phyloP scores from a whole-genome alignment of 805 yeast species.

The Yarrowia sp. region DNA sequence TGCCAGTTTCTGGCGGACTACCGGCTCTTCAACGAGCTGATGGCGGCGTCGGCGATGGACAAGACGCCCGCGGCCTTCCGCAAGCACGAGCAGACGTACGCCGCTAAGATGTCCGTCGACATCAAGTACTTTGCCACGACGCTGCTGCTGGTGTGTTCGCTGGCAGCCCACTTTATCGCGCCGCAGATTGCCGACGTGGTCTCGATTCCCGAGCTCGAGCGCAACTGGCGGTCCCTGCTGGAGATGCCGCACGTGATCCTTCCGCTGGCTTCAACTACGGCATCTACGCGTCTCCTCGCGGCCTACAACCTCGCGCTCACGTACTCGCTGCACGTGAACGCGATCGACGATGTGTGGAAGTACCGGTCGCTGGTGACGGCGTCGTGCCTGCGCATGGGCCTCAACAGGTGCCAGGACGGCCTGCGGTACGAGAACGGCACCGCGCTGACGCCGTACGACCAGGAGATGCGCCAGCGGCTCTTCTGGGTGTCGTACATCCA shows the following conservation, averaged over 20 bases:
- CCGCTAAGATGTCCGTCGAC: constrained; percentile 21
- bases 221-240: constrained; percentile 22
- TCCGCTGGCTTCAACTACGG: constrained; percentile 7
- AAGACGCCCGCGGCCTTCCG: constrained; percentile 6
- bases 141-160: constrained; percentile 35
- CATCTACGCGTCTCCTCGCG: constrained; percentile 11
- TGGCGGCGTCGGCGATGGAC: constrained; percentile 23
- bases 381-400: constrained; percentile 80
- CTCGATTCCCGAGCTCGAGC: constrained; percentile 5
- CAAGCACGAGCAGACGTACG: constrained; percentile 3
- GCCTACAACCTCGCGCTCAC: constrained; percentile 52
- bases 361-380: constrained; percentile 72
- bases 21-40: constrained; percentile 39
- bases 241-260: constrained; percentile 17
- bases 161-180: constrained; percentile 32
- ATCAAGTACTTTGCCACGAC: constrained; percentile 33
- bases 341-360: constrained; percentile 68
- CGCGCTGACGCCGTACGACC: constrained; percentile 63
- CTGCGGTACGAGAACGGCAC: constrained; percentile 67
- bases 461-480: constrained; percentile 74
- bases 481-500: constrained; percentile 83
- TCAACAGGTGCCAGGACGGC: constrained; percentile 77
- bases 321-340: constrained; percentile 71
- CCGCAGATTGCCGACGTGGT: constrained; percentile 10
- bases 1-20: constrained; percentile 65